Conservation (phyloP, 176 grass and related monocot genomes). For the Oryza meridionalis region DNA sequence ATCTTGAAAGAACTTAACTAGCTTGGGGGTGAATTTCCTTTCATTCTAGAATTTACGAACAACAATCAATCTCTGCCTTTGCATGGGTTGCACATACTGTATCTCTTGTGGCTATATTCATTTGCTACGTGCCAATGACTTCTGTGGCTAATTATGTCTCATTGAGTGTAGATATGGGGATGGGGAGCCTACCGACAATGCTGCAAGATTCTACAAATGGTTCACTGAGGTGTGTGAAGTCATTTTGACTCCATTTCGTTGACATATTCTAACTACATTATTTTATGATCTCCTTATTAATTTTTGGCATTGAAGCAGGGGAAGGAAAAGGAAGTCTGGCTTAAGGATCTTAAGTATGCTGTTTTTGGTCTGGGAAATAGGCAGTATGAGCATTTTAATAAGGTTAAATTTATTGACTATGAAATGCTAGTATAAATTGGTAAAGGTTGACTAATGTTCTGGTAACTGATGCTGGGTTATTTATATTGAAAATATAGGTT, state of each 20-base stretch:
- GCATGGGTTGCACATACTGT: background rate
- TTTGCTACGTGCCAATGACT: background rate
- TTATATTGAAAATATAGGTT: slow-evolving; percentile 60
- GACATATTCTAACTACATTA: background rate
- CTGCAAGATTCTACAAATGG: slow-evolving; percentile 96
- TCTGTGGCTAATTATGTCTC: slow-evolving; percentile 22
- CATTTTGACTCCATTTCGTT: background rate
- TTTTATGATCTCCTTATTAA: slow-evolving; percentile 23
- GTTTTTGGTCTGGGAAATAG: slow-evolving; percentile 93
- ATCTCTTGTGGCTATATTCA: background rate
- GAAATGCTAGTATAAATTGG: slow-evolving; percentile 4
- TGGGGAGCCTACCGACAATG: slow-evolving; percentile 96
- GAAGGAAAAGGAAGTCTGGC: slow-evolving; percentile 69
- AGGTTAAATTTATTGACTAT: slow-evolving; percentile 54
- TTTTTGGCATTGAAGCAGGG: slow-evolving; percentile 55
- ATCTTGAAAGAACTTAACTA: background rate
- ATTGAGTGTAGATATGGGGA: slow-evolving; percentile 69
- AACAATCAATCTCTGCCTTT: background rate
- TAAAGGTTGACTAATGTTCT: slow-evolving; percentile 31
- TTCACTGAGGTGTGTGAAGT: slow-evolving; percentile 75
- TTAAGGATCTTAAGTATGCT: slow-evolving; percentile 85
- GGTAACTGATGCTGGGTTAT: slow-evolving; percentile 35
- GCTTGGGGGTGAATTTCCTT: background rate
- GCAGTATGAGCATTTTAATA: slow-evolving; percentile 98
- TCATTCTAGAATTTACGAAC: background rate